These are phyloP conservation scores for Cornus kousa DNA, from an alignment of 148 eudicot species.

Conservation along the genomic window DNA sequence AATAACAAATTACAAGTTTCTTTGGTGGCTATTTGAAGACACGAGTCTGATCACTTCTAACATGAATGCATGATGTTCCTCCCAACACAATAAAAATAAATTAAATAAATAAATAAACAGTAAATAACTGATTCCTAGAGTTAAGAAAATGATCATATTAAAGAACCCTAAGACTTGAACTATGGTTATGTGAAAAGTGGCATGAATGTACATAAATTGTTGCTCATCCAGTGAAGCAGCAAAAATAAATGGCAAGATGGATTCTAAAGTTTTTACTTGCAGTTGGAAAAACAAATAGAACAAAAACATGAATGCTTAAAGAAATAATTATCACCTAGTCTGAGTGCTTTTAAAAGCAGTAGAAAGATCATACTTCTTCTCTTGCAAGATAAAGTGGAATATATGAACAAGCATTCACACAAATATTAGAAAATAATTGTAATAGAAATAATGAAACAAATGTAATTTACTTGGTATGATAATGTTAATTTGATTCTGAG, in stretches of 20 bases:
- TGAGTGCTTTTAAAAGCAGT: background rate
- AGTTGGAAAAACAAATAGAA: background rate
- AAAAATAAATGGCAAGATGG: background rate
- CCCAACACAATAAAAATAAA: background rate
- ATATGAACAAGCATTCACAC: no score
- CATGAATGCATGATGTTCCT: background rate
- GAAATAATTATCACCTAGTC: background rate
- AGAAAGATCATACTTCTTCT: background rate
- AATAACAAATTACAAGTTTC: background rate
- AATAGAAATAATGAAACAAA: background rate
- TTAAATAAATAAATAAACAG: no score
- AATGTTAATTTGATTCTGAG: no score
- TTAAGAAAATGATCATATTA: no score
- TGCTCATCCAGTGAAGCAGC: background rate
- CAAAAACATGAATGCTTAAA: background rate
- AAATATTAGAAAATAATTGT: background rate
- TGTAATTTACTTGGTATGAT: background rate
- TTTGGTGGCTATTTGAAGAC: background rate
- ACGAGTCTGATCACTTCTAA: background rate
- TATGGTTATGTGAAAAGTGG: background rate
- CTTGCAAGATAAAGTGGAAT: background rate
- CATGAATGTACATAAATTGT: background rate
- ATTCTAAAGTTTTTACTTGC: no score
- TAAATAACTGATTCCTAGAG: no score
- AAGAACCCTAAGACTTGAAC: no score